Conservation (phyloP, 805 yeast genomes). For the Candida namnaoensis region DNA sequence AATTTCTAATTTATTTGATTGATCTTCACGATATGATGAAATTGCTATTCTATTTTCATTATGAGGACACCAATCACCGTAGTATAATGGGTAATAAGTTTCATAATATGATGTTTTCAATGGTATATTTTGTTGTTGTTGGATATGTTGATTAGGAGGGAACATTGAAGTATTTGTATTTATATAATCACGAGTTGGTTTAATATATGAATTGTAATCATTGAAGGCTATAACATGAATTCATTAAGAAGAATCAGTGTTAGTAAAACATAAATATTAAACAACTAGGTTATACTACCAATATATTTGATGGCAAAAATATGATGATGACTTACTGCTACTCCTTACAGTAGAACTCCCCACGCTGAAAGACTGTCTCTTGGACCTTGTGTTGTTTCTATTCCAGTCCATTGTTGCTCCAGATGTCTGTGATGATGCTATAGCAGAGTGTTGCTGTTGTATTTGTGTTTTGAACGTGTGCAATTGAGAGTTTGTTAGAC, state of each 20-base stretch:
- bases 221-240: neutral
- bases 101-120: constrained; percentile 34
- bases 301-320: too few species aligned
- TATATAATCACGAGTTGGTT: neutral
- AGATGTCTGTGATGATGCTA: too few species aligned
- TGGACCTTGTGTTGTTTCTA: neutral
- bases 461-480: too few species aligned
- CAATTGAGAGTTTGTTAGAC: too few species aligned
- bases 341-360: neutral
- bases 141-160: neutral
- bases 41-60: constrained; percentile 42
- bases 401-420: neutral
- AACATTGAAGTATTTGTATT: neutral
- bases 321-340: neutral
- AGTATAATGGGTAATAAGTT: constrained; percentile 39
- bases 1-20: constrained; percentile 55
- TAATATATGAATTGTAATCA: neutral
- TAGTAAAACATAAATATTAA: too few species aligned
- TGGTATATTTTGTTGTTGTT: constrained; percentile 13
- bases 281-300: too few species aligned
- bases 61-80: constrained; percentile 43
- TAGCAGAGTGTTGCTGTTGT: too few species aligned
- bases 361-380: neutral
- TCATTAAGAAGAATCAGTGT: too few species aligned
- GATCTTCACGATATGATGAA: constrained; percentile 77